These are phyloP conservation scores for Letharia lupina DNA, from an alignment of 495 filamentous ascomycete species.

Conservation along the genomic window DNA sequence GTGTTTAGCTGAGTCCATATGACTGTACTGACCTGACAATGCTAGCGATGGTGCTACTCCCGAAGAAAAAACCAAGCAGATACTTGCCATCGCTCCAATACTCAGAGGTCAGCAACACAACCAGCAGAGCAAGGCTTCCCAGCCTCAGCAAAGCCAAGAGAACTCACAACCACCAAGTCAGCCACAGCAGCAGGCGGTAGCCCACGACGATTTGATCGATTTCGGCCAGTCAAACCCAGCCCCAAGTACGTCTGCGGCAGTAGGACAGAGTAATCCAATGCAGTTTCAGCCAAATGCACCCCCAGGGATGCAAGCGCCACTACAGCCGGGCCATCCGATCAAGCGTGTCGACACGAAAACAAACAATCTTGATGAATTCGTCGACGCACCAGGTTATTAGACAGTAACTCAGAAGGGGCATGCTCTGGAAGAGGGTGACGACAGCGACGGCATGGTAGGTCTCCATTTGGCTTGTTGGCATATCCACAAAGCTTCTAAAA, in stretches of 20 bases:
- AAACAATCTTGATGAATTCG: slow-evolving; percentile 46
- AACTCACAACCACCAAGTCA: slow-evolving; percentile 10
- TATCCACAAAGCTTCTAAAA: neutral
- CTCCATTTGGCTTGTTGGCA: neutral
- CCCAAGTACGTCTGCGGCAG: slow-evolving; percentile 11
- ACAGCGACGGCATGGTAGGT: slow-evolving; percentile 14
- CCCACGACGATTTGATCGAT: slow-evolving; percentile 33
- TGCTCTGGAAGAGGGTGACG: slow-evolving; percentile 12
- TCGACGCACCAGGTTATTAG: slow-evolving; percentile 37
- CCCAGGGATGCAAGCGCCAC: slow-evolving; percentile 27
- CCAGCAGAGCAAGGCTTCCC: slow-evolving; percentile 24
- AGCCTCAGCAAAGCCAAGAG: slow-evolving; percentile 27
- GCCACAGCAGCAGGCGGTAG: slow-evolving; percentile 17
- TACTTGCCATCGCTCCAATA: slow-evolving; percentile 78
- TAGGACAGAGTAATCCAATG: slow-evolving; percentile 12
- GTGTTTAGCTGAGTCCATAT: slow-evolving; percentile 25
- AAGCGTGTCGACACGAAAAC: slow-evolving; percentile 44
- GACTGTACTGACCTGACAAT: neutral
- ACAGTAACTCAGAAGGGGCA: neutral
- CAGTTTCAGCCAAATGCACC: slow-evolving; percentile 10
- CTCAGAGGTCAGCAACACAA: slow-evolving; percentile 56
- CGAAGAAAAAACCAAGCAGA: slow-evolving; percentile 71
- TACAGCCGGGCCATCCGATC: slow-evolving; percentile 27
- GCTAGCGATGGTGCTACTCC: slow-evolving; percentile 59
- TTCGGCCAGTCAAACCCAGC: slow-evolving; percentile 27